These are phyloP conservation scores for Xylaria bambusicola DNA, from an alignment of 495 filamentous ascomycete species.

Conservation along the genomic window DNA sequence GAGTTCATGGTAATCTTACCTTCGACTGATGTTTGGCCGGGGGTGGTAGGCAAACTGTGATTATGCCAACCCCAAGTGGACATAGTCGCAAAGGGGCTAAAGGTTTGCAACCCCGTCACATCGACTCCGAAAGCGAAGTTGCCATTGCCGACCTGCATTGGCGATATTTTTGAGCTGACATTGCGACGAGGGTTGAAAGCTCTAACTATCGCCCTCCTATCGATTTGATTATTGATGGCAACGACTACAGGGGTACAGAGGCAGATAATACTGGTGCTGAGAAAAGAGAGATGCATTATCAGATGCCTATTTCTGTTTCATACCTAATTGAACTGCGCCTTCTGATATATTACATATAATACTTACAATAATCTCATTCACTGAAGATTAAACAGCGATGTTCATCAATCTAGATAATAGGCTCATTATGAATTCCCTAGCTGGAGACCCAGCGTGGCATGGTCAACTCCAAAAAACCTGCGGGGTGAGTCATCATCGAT, in stretches of 20 bases:
- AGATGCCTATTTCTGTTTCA: not conserved
- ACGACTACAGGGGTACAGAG: not conserved
- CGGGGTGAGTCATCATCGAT: too few relatives aligned
- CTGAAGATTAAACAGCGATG: too few relatives aligned
- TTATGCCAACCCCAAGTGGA: conserved; percentile 62
- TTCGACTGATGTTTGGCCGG: conserved; percentile 39
- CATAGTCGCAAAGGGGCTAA: conserved; percentile 59
- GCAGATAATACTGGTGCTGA: conserved; percentile 18
- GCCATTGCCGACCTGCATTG: conserved; percentile 58
- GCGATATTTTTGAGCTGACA: conserved; percentile 49
- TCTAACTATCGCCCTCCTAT: conserved; percentile 39
- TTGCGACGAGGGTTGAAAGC: conserved; percentile 47
- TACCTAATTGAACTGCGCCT: not conserved
- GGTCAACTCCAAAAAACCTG: too few relatives aligned
- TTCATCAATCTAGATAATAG: too few relatives aligned
- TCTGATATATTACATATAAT: not conserved
- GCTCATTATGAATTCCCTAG: too few relatives aligned
- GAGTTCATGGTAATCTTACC: conserved; percentile 31
- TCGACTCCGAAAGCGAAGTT: conserved; percentile 59
- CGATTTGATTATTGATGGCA: conserved; percentile 19
- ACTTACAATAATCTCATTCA: not conserved
- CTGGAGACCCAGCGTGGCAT: too few relatives aligned
- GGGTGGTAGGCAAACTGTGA: conserved; percentile 51
- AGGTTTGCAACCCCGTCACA: conserved; percentile 59
- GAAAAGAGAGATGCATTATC: conserved; percentile 8